Evolutionary conservation across 495 filamentous ascomycete species (phyloP).

Genomic region (Penicillium cinerascens): DNA sequence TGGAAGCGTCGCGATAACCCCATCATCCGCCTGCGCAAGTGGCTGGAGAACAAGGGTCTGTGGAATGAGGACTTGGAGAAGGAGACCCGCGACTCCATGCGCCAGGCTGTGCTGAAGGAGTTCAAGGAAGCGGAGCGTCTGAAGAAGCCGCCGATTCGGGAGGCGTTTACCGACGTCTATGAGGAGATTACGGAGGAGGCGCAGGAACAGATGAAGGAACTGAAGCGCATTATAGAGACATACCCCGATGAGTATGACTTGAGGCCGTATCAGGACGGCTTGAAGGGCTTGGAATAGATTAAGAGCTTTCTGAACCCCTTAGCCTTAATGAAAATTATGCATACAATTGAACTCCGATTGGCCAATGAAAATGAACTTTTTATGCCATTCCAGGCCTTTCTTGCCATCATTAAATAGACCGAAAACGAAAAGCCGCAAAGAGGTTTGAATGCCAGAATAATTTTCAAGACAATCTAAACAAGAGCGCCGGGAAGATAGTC

Average conservation of each 20-base stretch:
- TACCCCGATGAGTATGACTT: slow-evolving; percentile 96
- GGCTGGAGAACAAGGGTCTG: slow-evolving; percentile 72
- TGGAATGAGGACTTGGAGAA: slow-evolving; percentile 86
- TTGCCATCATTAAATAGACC: too few species aligned
- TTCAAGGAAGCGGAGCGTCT: slow-evolving; percentile 84
- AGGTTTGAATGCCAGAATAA: too few species aligned
- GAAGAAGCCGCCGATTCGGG: slow-evolving; percentile 76
- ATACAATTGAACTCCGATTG: too few species aligned
- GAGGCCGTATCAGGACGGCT: slow-evolving; percentile 70
- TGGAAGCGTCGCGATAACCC: slow-evolving; percentile 97
- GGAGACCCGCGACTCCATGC: slow-evolving; percentile 60
- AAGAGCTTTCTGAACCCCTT: background rate
- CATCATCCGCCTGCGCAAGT: slow-evolving; percentile 86
- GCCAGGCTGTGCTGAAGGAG: slow-evolving; percentile 75
- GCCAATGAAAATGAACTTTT: too few species aligned
- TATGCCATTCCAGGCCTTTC: too few species aligned
- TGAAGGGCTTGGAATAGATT: slow-evolving; percentile 53
- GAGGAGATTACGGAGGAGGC: slow-evolving; percentile 81
- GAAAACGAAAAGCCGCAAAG: too few species aligned
- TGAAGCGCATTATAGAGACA: slow-evolving; percentile 71
- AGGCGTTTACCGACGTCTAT: slow-evolving; percentile 85
- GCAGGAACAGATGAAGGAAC: slow-evolving; percentile 70
- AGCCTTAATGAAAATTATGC: background rate
- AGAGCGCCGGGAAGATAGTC: too few species aligned
- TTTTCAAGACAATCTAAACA: too few species aligned